These are phyloP conservation scores for Tetrahymena elliotti DNA, from an alignment of 73 alveolate species.

Conservation along the genomic window DNA sequence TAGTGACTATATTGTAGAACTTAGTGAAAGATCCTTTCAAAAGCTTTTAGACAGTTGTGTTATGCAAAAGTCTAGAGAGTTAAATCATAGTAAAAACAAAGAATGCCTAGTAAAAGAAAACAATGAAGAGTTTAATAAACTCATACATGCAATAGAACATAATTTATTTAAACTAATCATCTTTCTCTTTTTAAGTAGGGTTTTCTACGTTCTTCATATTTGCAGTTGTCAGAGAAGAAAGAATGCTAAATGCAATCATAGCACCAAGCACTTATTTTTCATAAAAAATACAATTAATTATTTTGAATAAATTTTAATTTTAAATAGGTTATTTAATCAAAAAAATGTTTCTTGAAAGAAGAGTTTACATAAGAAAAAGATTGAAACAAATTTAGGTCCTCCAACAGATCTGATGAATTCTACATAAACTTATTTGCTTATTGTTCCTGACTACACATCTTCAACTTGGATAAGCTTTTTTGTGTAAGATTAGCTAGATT, in stretches of 20 bases:
- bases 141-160: neutral
- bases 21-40: constrained; percentile 20
- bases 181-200: neutral
- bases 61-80: neutral
- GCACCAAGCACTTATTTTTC: neutral
- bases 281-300: neutral
- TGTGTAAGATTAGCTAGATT: neutral
- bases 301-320: too few relatives aligned
- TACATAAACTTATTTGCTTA: neutral
- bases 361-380: neutral
- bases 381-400: neutral
- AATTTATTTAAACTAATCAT: neutral
- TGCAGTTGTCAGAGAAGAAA: neutral
- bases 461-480: neutral
- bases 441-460: neutral
- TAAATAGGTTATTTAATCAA: too few relatives aligned
- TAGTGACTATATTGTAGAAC: neutral
- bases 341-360: neutral
- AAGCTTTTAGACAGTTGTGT: neutral
- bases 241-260: neutral
- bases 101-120: neutral
- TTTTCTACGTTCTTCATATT: neutral
- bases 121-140: neutral
- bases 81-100: constrained; percentile 5
- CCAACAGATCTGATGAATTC: neutral